These are phyloP conservation scores for Rhodotorula toruloides DNA, from an alignment of 768 basidiomycete genomes.

Conservation along the genomic window DNA sequence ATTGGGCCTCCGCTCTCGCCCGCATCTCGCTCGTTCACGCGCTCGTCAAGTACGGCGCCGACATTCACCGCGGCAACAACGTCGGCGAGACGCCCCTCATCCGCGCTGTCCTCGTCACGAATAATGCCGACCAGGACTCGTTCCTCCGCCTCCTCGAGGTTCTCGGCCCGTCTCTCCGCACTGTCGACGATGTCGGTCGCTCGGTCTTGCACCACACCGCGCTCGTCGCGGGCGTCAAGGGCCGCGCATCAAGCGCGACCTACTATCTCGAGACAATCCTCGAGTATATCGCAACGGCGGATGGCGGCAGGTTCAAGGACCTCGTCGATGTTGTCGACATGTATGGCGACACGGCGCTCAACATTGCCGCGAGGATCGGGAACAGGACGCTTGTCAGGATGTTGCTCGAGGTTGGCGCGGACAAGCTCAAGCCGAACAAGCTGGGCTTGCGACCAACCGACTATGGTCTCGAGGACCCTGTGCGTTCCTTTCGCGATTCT, in stretches of 20 bases:
- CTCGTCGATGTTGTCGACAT: conserved; percentile 88
- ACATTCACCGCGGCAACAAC: conserved; percentile 84
- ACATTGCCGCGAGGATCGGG: conserved; percentile 89
- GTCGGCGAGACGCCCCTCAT: conserved; percentile 92
- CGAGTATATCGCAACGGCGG: conserved; percentile 60
- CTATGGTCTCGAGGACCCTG: conserved; percentile 65
- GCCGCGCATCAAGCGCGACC: conserved; percentile 71
- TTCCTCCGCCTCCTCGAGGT: conserved; percentile 63
- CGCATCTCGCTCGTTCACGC: conserved; percentile 63
- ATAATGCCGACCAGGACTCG: conserved; percentile 70
- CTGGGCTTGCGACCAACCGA: conserved; percentile 87
- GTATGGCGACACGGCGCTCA: conserved; percentile 91
- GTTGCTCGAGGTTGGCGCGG: conserved; percentile 85
- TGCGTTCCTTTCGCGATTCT: neutral
- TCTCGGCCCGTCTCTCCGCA: conserved; percentile 71
- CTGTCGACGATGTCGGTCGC: conserved; percentile 77
- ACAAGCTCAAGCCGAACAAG: conserved; percentile 81
- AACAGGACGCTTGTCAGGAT: conserved; percentile 80
- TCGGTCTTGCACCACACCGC: conserved; percentile 88
- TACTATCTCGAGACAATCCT: conserved; percentile 90
- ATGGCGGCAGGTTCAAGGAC: conserved; percentile 62
- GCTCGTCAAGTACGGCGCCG: conserved; percentile 72
- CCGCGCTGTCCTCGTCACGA: conserved; percentile 81
- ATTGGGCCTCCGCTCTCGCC: conserved; percentile 82
- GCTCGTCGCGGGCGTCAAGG: conserved; percentile 83